Percentiles rank a stretch among this genome's conserved stretches.
phyloP scores from a whole-genome alignment of 129 eudicot genomes.

The Chrysanthemum makinoi region DNA sequence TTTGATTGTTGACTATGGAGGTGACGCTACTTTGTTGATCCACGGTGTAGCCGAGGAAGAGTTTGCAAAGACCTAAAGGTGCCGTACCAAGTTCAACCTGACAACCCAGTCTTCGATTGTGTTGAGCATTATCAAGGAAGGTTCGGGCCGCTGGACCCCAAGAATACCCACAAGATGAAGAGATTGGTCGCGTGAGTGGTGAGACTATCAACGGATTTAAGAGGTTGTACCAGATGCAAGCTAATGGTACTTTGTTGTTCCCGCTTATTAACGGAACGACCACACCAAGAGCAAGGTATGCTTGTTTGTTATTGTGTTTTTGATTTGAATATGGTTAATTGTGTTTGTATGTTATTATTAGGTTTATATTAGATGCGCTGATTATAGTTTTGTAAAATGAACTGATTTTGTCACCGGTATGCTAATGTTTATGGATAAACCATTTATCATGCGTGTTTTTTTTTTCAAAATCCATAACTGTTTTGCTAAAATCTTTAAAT shows the following conservation, averaged over 20 bases:
- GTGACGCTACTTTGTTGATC: constrained; percentile 68
- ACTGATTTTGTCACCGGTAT: too few relatives aligned
- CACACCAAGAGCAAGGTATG: constrained; percentile 67
- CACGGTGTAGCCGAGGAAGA: constrained; percentile 88
- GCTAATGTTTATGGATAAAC: neutral
- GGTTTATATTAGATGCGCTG: too few relatives aligned
- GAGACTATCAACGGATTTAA: constrained; percentile 95
- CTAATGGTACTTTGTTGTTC: constrained; percentile 16
- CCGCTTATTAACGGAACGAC: constrained; percentile 12
- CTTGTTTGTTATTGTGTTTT: neutral
- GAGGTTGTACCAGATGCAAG: constrained; percentile 54
- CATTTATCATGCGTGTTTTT: neutral
- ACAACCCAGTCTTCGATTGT: constrained; percentile 74
- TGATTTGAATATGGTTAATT: too few relatives aligned
- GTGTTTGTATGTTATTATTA: too few relatives aligned
- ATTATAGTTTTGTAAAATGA: too few relatives aligned
- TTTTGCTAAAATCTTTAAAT: too few relatives aligned
- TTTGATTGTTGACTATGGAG: constrained; percentile 71
- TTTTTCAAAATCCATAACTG: too few relatives aligned
- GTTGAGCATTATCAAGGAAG: too few relatives aligned
- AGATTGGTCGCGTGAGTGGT: constrained; percentile 79
- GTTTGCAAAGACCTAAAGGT: constrained; percentile 46
- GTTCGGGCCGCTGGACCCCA: constrained; percentile 55
- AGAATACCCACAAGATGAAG: constrained; percentile 70
- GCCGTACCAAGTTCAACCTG: constrained; percentile 67